phyloP scores from a whole-genome alignment of 331 rosid species.

The Quercus phellos region DNA sequence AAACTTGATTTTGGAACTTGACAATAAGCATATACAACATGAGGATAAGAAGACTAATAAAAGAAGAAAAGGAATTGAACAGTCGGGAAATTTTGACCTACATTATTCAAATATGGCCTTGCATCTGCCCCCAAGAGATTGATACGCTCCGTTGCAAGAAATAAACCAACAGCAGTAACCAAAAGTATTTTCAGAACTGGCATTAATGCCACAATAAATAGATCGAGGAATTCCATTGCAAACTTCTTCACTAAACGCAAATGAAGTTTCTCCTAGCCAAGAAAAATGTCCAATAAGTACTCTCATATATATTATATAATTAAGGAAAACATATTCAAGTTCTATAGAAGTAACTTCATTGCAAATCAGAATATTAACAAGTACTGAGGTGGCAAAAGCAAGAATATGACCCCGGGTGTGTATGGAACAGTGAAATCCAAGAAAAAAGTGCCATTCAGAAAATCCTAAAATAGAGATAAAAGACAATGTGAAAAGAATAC shows the following conservation, averaged over 20 bases:
- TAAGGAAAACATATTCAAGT: too few relatives aligned
- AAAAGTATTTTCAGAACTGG: slow-evolving; percentile 35
- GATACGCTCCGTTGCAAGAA: slow-evolving; percentile 31
- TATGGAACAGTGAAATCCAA: neutral
- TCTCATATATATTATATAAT: too few relatives aligned
- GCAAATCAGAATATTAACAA: neutral
- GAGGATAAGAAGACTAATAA: too few relatives aligned
- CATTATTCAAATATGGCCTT: slow-evolving; percentile 26
- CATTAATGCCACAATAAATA: slow-evolving; percentile 24
- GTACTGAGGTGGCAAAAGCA: neutral
- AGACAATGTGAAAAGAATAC: neutral
- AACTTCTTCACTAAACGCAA: neutral
- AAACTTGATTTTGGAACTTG: neutral
- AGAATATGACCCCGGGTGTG: neutral
- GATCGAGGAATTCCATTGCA: slow-evolving; percentile 24
- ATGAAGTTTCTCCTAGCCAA: neutral
- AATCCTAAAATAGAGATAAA: neutral
- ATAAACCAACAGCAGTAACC: slow-evolving; percentile 23
- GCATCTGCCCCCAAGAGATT: slow-evolving; percentile 21
- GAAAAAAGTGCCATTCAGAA: neutral
- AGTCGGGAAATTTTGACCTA: neutral
- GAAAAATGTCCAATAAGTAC: too few relatives aligned
- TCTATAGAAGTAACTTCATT: too few relatives aligned
- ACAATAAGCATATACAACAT: too few relatives aligned
- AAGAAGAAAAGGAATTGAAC: neutral